A percentile compares a stretch with the other conserved stretches of the same genome.
These are phyloP conservation scores for Fusarium sp. DNA, from an alignment of 2,329 filamentous ascomycete species.

Conservation along the genomic window DNA sequence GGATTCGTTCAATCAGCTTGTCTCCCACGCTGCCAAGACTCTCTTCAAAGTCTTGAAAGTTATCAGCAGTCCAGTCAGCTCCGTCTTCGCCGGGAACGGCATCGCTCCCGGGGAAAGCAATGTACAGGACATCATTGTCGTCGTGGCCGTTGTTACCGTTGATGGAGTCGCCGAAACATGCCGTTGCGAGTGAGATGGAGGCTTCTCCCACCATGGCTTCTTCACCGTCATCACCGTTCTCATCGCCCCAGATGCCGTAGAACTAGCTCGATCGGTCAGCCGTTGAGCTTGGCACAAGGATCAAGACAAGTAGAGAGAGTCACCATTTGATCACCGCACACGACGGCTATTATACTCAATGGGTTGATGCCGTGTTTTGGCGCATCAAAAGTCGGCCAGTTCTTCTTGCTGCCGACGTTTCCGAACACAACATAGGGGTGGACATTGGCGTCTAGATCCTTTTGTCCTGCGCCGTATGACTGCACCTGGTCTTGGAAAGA, in stretches of 20 bases:
- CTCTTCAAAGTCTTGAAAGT: slow-evolving; percentile 59
- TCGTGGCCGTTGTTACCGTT: slow-evolving; percentile 66
- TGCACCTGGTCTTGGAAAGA: slow-evolving; percentile 54
- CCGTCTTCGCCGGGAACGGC: slow-evolving; percentile 64
- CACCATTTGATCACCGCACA: slow-evolving; percentile 60
- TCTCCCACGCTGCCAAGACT: slow-evolving; percentile 63
- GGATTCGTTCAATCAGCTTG: slow-evolving; percentile 54
- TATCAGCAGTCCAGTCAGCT: slow-evolving; percentile 64
- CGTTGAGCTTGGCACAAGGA: not conserved
- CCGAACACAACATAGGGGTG: slow-evolving; percentile 65
- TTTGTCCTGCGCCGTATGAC: slow-evolving; percentile 49
- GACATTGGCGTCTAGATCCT: slow-evolving; percentile 60
- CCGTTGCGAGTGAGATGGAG: slow-evolving; percentile 64
- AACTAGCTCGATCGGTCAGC: slow-evolving; percentile 47
- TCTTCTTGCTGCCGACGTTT: slow-evolving; percentile 51
- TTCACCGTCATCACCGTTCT: slow-evolving; percentile 62
- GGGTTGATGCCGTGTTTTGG: slow-evolving; percentile 56
- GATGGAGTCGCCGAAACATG: slow-evolving; percentile 63
- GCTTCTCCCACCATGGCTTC: slow-evolving; percentile 63
- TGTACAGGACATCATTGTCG: slow-evolving; percentile 66
- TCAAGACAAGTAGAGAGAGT: not conserved
- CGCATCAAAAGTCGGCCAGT: slow-evolving; percentile 53
- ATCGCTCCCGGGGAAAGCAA: slow-evolving; percentile 65
- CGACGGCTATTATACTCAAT: slow-evolving; percentile 63
- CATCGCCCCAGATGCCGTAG: slow-evolving; percentile 70